Percentiles rank a stretch among this genome's conserved stretches.
phyloP scores from a whole-genome alignment of 768 basidiomycete species.

The Mrakia hoshinonis region DNA sequence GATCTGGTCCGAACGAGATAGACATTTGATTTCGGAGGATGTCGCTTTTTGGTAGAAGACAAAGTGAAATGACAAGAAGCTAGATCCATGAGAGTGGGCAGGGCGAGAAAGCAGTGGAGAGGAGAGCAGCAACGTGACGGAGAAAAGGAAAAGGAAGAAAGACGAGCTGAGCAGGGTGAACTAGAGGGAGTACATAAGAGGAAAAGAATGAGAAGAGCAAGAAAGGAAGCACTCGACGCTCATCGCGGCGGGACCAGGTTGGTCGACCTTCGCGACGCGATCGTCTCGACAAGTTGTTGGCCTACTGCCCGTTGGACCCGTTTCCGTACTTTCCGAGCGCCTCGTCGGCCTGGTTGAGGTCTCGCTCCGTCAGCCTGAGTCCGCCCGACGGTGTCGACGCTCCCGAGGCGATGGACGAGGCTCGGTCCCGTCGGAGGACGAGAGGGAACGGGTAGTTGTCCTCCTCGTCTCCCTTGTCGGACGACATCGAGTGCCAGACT shows the following conservation, averaged over 20 bases:
- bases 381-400: constrained; percentile 25
- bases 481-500: constrained; percentile 42
- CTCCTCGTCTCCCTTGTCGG: constrained; percentile 66
- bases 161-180: not conserved
- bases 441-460: constrained; percentile 42
- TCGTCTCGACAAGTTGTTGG: not conserved
- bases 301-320: constrained; percentile 3
- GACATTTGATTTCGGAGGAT: too few species aligned
- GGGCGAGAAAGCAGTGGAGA: too few species aligned
- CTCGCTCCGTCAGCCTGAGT: constrained; percentile 20
- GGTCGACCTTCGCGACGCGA: too few species aligned
- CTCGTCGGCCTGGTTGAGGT: constrained; percentile 22
- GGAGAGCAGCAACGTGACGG: too few species aligned
- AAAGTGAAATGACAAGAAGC: too few species aligned
- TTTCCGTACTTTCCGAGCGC: constrained; percentile 22
- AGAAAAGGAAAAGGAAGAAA: not conserved
- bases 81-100: too few species aligned
- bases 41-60: too few species aligned
- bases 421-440: constrained; percentile 39
- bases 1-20: too few species aligned
- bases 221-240: not conserved
- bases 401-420: constrained; percentile 54
- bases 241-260: too few species aligned
- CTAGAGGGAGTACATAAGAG: not conserved
- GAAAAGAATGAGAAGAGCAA: constrained; percentile 14